Conservation (phyloP, 805 yeast genomes). For the Zygosaccharomyces siamensis region DNA sequence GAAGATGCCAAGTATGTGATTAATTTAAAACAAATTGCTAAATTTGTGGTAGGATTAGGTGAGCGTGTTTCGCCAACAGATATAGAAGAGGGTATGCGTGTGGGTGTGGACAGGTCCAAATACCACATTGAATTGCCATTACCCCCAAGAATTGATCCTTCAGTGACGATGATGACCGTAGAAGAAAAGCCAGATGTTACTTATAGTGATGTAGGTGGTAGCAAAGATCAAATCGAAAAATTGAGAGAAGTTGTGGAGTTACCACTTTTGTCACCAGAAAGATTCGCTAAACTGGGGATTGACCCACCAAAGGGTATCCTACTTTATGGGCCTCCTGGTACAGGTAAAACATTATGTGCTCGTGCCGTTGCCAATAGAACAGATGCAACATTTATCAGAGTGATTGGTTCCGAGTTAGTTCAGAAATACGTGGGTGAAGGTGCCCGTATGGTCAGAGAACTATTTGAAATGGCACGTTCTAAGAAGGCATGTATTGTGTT, state of each 20-base stretch:
- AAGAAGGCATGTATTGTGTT: slow-evolving; percentile 97
- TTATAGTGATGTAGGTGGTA: slow-evolving; percentile 96
- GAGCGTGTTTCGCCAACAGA: slow-evolving; percentile 98
- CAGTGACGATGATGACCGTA: slow-evolving; percentile 99
- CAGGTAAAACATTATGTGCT: slow-evolving; percentile 97
- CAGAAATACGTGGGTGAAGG: slow-evolving; percentile 99
- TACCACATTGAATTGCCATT: slow-evolving; percentile 95
- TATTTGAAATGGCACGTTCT: slow-evolving; percentile 98
- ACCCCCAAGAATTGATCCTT: slow-evolving; percentile 97
- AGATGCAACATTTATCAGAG: slow-evolving; percentile 97
- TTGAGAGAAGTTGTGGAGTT: slow-evolving; percentile 93
- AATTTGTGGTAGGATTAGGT: slow-evolving; percentile 93
- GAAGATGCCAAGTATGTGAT: slow-evolving; percentile 90
- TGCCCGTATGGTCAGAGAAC: slow-evolving; percentile 98
- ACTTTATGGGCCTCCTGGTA: slow-evolving; percentile 97
- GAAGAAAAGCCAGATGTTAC: slow-evolving; percentile 99
- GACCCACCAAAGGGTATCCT: slow-evolving; percentile 99
- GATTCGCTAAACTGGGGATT: slow-evolving; percentile 93
- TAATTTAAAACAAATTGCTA: slow-evolving; percentile 96
- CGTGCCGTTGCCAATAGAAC: slow-evolving; percentile 99
- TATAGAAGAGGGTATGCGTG: slow-evolving; percentile 99
- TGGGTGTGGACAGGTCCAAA: slow-evolving; percentile 96
- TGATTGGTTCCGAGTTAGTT: slow-evolving; percentile 95
- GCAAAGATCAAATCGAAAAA: slow-evolving; percentile 97
- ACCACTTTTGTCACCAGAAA: slow-evolving; percentile 90